Evolutionary conservation across 306 rosid species (phyloP).

Genomic region (Quercus parvula): DNA sequence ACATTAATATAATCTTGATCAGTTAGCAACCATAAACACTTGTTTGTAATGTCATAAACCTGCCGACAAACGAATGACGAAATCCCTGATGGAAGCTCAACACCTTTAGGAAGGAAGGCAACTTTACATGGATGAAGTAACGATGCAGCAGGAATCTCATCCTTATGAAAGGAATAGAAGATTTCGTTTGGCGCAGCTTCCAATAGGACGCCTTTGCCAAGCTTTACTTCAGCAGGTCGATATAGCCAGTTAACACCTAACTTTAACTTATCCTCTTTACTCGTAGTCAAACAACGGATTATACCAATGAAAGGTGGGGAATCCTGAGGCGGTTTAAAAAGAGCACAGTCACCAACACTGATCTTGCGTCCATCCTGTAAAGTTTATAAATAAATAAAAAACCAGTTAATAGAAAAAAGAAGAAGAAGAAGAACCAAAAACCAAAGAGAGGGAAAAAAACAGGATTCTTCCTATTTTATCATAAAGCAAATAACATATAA

Average conservation of each 20-base stretch:
- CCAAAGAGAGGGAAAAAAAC: no score
- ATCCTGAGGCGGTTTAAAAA: slow-evolving; percentile 86
- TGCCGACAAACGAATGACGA: slow-evolving; percentile 93
- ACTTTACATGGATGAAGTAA: slow-evolving; percentile 97
- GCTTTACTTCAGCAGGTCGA: slow-evolving; percentile 81
- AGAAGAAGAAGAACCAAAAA: background rate
- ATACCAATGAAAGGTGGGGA: slow-evolving; percentile 93
- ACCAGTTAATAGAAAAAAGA: background rate
- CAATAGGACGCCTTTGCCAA: slow-evolving; percentile 56
- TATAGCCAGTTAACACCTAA: slow-evolving; percentile 90
- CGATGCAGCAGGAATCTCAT: slow-evolving; percentile 93
- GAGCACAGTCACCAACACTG: slow-evolving; percentile 89
- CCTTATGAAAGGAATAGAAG: slow-evolving; percentile 92
- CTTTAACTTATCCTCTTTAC: slow-evolving; percentile 47
- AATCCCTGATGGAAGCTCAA: slow-evolving; percentile 85
- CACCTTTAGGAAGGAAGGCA: slow-evolving; percentile 87
- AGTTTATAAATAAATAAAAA: background rate
- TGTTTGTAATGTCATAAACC: slow-evolving; percentile 68
- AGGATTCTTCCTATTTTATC: background rate
- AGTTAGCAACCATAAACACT: slow-evolving; percentile 95
- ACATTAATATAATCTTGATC: slow-evolving; percentile 78
- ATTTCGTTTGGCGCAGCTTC: slow-evolving; percentile 95
- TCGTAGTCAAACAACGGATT: slow-evolving; percentile 55
- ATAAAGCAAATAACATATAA: background rate
- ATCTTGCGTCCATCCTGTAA: slow-evolving; percentile 93